Percentiles rank a stretch among this genome's conserved stretches.
phyloP scores from a whole-genome alignment of 169 alveolate species.

The Plasmodium fragile region DNA sequence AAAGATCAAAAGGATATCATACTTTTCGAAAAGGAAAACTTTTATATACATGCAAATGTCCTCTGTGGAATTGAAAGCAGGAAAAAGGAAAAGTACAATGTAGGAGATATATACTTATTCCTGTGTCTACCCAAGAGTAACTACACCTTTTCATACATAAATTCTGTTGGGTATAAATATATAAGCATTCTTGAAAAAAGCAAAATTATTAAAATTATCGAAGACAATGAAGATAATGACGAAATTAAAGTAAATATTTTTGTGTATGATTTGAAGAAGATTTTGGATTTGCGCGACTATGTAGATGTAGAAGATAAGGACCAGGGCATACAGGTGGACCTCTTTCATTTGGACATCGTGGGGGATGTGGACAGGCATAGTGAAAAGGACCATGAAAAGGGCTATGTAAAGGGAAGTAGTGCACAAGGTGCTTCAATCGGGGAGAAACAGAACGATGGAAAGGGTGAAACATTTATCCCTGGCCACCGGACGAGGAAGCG shows the following conservation, averaged over 20 bases:
- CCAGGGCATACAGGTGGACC: conserved; percentile 11
- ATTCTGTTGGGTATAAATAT: conserved; percentile 84
- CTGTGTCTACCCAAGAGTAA: conserved; percentile 75
- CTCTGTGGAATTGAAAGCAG: conserved; percentile 76
- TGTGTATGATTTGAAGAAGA: conserved; percentile 38
- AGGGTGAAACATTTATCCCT: background rate
- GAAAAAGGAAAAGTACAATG: conserved; percentile 58
- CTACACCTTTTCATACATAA: conserved; percentile 82
- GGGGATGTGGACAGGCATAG: conserved; percentile 4
- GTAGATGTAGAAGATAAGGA: conserved; percentile 26
- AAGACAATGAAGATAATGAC: conserved; percentile 73
- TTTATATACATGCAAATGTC: conserved; percentile 47
- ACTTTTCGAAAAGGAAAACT: conserved; percentile 64
- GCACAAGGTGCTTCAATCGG: background rate
- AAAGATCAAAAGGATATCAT: conserved; percentile 56
- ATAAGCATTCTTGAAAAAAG: conserved; percentile 83
- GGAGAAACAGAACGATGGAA: background rate
- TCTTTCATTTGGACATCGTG: conserved; percentile 1
- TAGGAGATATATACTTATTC: conserved; percentile 67
- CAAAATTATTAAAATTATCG: conserved; percentile 79
- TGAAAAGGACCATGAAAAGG: conserved; percentile 5
- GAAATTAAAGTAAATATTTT: conserved; percentile 52
- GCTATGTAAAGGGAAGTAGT: background rate
- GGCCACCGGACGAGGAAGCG: background rate
- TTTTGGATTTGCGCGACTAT: conserved; percentile 31